phyloP scores from a whole-genome alignment of 2,329 filamentous ascomycete genomes.

The Colletotrichum sp. region DNA sequence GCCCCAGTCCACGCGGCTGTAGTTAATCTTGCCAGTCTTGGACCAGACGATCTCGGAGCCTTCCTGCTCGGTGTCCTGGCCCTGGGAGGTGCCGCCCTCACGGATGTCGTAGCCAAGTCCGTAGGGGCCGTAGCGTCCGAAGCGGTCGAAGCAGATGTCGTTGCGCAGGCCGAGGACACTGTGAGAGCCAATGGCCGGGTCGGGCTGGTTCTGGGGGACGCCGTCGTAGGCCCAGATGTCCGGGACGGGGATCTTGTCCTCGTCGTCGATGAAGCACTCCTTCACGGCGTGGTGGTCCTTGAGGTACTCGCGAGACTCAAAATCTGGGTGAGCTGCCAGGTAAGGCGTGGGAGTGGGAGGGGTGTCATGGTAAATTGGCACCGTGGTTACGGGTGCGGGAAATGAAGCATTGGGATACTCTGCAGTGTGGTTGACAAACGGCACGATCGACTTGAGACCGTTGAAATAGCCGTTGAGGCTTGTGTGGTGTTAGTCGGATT shows the following conservation, averaged over 20 bases:
- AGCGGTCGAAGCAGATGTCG: slow-evolving; percentile 87
- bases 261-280: slow-evolving; percentile 68
- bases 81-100: slow-evolving; percentile 73
- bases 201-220: slow-evolving; percentile 77
- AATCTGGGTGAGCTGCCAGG: slow-evolving; percentile 71
- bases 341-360: slow-evolving; percentile 48
- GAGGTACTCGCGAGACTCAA: slow-evolving; percentile 61
- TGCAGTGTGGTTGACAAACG: slow-evolving; percentile 65
- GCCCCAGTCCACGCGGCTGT: slow-evolving; percentile 60
- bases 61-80: slow-evolving; percentile 73
- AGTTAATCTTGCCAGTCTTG: slow-evolving; percentile 60
- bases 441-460: slow-evolving; percentile 74
- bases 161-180: slow-evolving; percentile 74
- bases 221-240: slow-evolving; percentile 73
- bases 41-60: slow-evolving; percentile 68
- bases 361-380: slow-evolving; percentile 35
- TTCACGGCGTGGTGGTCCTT: slow-evolving; percentile 57
- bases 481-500: slow-evolving; percentile 18
- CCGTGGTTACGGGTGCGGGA: slow-evolving; percentile 36
- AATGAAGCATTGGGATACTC: slow-evolving; percentile 70
- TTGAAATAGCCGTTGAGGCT: slow-evolving; percentile 85
- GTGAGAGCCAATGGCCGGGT: slow-evolving; percentile 79
- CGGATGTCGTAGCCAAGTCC: slow-evolving; percentile 81
- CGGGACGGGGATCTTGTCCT: slow-evolving; percentile 61
- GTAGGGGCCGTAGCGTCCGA: slow-evolving; percentile 83